Evolutionary conservation across 2,329 filamentous ascomycete species (phyloP).

Genomic region (Exophiala lecanii-corni): DNA sequence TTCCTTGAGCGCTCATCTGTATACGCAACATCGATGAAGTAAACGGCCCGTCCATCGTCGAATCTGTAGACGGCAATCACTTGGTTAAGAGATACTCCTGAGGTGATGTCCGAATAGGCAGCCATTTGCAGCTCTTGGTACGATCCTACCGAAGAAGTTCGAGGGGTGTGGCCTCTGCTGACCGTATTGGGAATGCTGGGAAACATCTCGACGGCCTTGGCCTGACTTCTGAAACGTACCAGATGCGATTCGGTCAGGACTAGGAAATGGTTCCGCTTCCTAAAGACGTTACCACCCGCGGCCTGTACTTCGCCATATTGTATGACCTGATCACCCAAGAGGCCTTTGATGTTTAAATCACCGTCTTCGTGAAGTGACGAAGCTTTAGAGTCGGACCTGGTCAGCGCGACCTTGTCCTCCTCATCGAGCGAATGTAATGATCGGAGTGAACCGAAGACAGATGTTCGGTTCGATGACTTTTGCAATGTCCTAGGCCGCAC

Average conservation of each 20-base stretch:
- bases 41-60: slow-evolving; percentile 63
- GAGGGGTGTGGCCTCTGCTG: slow-evolving; percentile 40
- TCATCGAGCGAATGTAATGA: slow-evolving; percentile 50
- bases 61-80: slow-evolving; percentile 64
- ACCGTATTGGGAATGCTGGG: slow-evolving; percentile 44
- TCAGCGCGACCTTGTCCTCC: slow-evolving; percentile 45
- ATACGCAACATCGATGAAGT: slow-evolving; percentile 63
- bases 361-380: slow-evolving; percentile 46
- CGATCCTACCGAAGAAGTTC: slow-evolving; percentile 59
- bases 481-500: slow-evolving; percentile 40
- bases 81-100: slow-evolving; percentile 56
- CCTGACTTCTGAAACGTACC: slow-evolving; percentile 63
- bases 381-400: slow-evolving; percentile 47
- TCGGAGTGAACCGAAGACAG: slow-evolving; percentile 56
- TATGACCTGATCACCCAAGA: slow-evolving; percentile 48
- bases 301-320: slow-evolving; percentile 68
- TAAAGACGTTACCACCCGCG: slow-evolving; percentile 60
- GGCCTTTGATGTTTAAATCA: slow-evolving; percentile 33
- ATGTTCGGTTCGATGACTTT: slow-evolving; percentile 45
- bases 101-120: slow-evolving; percentile 51
- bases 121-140: slow-evolving; percentile 58
- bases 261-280: slow-evolving; percentile 68
- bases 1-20: slow-evolving; percentile 61
- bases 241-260: slow-evolving; percentile 66
- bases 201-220: slow-evolving; percentile 62